Base-by-base conservation (phyloP, 2,329 filamentous ascomycete species). In the Nigrospora osmanthi region DNA sequence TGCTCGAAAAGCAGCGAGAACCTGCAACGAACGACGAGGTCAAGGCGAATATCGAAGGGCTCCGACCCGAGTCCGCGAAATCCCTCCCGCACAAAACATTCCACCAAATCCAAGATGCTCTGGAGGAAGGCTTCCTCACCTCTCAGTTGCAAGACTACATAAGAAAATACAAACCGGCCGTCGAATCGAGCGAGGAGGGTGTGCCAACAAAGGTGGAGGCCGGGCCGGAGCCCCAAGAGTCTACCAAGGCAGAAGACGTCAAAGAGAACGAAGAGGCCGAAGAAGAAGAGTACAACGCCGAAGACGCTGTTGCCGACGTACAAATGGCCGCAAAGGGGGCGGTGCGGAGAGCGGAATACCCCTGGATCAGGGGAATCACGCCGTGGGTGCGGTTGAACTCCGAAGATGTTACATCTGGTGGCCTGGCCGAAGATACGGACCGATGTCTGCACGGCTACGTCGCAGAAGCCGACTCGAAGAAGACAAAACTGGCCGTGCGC, bases 121-220 rank as follows among this genome's bases (percentile, higher is more conserved):
- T 80, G 6, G 39, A 58, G 12, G 50, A 63, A 0, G 71, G 76
- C 9, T 80, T 80, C 53, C 72, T 72, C 0, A 54, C 46, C 0
- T 33, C 52, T 0, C 76, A 80, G 50, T 60, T 81, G 15, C 47
- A 46, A 10, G 52, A 55, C 3, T 81, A 80, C 47, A 53, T 71
- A 10, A 11, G 47, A 2, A 46, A 47, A 37, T 37, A 50, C n/a
- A 47, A 43, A 12, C 33, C 38, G 23, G 9, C 23, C 6, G 7
- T 28, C 23, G 9, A 28, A 7, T 7, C 10, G 23, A 28, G 23
- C 23, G 10, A 10, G 23, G 23, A 28, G 23, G 23, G 2, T 10
- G 6, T 35, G 5, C 33, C 36, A 19, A 34, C 19, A 12, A 12
- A 33, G 4, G 19, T 42, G 17, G 19, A 42, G 28, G 19, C 33